Percentiles rank a stretch among this genome's conserved stretches.
phyloP scores from a whole-genome alignment of 1,284 basidiomycete genomes.

The Anthracocystis panici-leucophaei region DNA sequence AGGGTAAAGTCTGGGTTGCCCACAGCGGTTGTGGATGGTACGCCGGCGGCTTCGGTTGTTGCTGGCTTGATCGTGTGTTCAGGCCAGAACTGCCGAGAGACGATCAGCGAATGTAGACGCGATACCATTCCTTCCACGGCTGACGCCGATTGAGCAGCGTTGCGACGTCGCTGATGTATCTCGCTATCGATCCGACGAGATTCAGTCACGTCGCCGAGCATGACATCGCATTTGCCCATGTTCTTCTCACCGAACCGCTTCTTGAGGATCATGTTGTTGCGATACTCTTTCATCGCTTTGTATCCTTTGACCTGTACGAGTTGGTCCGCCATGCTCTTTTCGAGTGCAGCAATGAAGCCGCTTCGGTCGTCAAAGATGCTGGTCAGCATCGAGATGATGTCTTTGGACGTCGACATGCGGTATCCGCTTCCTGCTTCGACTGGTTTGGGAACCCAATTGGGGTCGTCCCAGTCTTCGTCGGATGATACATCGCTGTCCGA shows the following conservation, averaged over 20 bases:
- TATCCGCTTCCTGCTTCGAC: conserved; percentile 60
- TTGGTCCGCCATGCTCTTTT: conserved; percentile 64
- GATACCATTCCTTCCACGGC: conserved; percentile 44
- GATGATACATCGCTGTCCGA: conserved; percentile 48
- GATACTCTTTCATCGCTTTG: conserved; percentile 58
- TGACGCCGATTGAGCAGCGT: neutral
- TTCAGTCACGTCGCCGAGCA: conserved; percentile 64
- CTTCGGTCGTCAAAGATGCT: conserved; percentile 67
- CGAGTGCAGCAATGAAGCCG: conserved; percentile 64
- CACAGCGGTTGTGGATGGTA: conserved; percentile 3
- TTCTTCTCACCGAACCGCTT: conserved; percentile 63
- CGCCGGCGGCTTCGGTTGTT: neutral
- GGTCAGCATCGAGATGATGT: conserved; percentile 66
- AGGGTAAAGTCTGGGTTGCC: conserved; percentile 49
- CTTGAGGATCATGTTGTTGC: conserved; percentile 67
- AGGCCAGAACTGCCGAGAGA: conserved; percentile 68
- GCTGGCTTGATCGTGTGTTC: conserved; percentile 31
- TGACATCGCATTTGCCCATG: conserved; percentile 67
- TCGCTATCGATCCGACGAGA: conserved; percentile 52
- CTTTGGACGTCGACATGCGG: conserved; percentile 58
- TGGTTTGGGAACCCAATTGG: conserved; percentile 58
- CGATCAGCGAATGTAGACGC: conserved; percentile 59
- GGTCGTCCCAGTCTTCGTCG: conserved; percentile 52
- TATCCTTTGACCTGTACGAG: conserved; percentile 62
- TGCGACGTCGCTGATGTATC: conserved; percentile 32